phyloP scores from a whole-genome alignment of 2,329 filamentous ascomycete species.

The Nannizziopsis arthrosporioides region DNA sequence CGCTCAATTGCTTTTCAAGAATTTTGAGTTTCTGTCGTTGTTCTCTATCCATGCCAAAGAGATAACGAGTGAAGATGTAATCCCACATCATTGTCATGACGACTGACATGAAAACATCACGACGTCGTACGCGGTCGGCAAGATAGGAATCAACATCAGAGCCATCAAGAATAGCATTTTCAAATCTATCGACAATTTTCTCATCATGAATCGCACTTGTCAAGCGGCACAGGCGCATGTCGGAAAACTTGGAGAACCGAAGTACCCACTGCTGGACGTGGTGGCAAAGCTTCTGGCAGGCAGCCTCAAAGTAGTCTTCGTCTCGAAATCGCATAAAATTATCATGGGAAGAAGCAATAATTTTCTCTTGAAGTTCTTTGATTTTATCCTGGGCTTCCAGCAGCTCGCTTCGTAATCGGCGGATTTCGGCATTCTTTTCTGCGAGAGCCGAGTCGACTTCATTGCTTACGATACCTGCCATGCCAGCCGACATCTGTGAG shows the following conservation, averaged over 20 bases:
- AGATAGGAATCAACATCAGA: constrained; percentile 85
- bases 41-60: constrained; percentile 97
- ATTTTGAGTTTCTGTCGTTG: constrained; percentile 95
- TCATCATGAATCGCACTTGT: constrained; percentile 80
- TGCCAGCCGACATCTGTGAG: constrained; percentile 48
- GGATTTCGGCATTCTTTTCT: constrained; percentile 75
- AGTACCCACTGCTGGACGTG: constrained; percentile 97
- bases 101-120: constrained; percentile 96
- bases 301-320: constrained; percentile 89
- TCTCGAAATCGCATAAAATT: constrained; percentile 71
- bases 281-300: constrained; percentile 87
- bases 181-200: constrained; percentile 84
- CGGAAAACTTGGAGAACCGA: constrained; percentile 95
- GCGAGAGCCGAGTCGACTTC: constrained; percentile 56
- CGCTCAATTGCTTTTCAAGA: constrained; percentile 78
- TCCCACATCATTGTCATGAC: constrained; percentile 99
- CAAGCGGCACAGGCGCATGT: constrained; percentile 73
- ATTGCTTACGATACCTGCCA: constrained; percentile 50
- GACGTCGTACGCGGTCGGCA: constrained; percentile 70
- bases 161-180: constrained; percentile 88
- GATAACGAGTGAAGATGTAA: constrained; percentile 92
- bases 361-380: constrained; percentile 48
- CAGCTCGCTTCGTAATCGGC: constrained; percentile 63
- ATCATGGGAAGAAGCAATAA: constrained; percentile 48
- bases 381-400: constrained; percentile 56